These are phyloP conservation scores for Botryotinia convoluta DNA, from an alignment of 2,329 filamentous ascomycete species.

Conservation along the genomic window DNA sequence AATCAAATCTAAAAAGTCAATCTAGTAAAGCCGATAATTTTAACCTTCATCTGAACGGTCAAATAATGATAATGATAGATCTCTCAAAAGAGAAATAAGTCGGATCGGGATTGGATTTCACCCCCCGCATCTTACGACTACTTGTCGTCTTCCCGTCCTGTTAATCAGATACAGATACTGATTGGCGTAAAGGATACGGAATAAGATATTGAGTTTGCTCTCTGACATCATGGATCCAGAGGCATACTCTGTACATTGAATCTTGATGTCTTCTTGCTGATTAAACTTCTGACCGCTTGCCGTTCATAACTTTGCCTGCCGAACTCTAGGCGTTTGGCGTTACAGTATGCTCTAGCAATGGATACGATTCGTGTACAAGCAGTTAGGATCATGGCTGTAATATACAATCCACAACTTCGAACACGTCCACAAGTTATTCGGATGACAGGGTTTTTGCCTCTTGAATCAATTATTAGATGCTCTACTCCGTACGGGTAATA, in stretches of 20 bases:
- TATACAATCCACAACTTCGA: neutral
- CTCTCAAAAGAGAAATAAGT: neutral
- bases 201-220: neutral
- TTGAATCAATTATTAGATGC: too few species aligned
- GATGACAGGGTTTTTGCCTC: neutral
- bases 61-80: neutral
- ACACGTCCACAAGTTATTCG: neutral
- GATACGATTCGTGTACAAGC: conserved; percentile 9
- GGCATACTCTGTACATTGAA: neutral
- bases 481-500: neutral
- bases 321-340: neutral
- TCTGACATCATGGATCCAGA: neutral
- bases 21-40: neutral
- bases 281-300: too few species aligned
- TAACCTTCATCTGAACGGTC: neutral
- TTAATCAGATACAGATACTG: neutral
- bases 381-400: conserved; percentile 13
- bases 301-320: neutral
- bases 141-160: neutral
- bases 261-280: neutral
- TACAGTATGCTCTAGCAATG: neutral
- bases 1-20: neutral
- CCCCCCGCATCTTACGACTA: neutral
- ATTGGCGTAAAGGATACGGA: neutral
- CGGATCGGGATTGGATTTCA: too few species aligned